These are phyloP conservation scores for Hypoxylon sp. DNA, from an alignment of 2,329 filamentous ascomycete genomes.

Conservation along the genomic window DNA sequence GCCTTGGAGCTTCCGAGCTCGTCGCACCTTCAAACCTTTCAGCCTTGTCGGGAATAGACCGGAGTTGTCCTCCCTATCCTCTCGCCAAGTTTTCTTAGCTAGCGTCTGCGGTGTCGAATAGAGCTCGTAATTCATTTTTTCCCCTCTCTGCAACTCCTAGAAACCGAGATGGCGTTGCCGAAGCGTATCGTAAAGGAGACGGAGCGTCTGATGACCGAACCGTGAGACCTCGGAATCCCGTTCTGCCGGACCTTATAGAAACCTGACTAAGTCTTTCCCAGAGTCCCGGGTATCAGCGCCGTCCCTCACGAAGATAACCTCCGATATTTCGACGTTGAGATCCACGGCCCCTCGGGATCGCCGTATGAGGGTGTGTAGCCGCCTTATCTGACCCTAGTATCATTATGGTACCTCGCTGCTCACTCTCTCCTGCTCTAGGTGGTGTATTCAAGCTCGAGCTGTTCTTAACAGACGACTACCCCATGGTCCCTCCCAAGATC, in stretches of 20 bases:
- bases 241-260: background rate
- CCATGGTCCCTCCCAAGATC: constrained; percentile 98
- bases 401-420: background rate
- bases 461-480: constrained; percentile 98
- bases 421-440: constrained; percentile 54
- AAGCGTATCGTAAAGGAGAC: constrained; percentile 99
- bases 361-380: constrained; percentile 85
- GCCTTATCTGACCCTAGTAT: background rate
- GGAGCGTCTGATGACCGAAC: constrained; percentile 94
- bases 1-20: constrained; percentile 4
- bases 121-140: background rate
- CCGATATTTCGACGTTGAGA: constrained; percentile 97
- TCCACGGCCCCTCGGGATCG: constrained; percentile 90
- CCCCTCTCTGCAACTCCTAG: background rate
- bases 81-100: background rate
- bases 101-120: background rate
- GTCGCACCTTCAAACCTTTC: background rate
- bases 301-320: constrained; percentile 97
- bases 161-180: constrained; percentile 76
- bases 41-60: constrained; percentile 15
- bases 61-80: background rate
- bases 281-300: constrained; percentile 95
- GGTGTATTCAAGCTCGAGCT: constrained; percentile 97
- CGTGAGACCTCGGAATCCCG: constrained; percentile 69
- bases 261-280: constrained; percentile 55